These are phyloP conservation scores for Collybia mongolica DNA, from an alignment of 768 basidiomycete genomes.

Conservation along the genomic window DNA sequence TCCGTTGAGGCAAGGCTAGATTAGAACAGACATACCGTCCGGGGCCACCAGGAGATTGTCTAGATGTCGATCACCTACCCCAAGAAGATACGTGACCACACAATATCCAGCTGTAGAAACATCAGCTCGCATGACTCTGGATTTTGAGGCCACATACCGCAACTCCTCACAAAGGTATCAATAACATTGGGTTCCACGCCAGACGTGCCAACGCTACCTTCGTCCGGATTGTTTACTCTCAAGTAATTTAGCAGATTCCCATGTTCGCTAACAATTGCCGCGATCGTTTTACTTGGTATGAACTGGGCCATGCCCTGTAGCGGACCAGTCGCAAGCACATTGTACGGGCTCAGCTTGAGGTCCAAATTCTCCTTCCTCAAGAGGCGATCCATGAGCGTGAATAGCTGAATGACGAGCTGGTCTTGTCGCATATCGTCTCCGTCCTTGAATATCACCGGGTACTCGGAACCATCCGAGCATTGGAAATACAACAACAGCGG, in stretches of 20 bases:
- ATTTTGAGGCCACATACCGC: constrained; percentile 59
- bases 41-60: constrained; percentile 93
- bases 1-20: neutral
- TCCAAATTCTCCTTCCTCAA: constrained; percentile 95
- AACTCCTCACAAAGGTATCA: constrained; percentile 95
- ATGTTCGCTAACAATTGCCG: constrained; percentile 90
- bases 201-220: constrained; percentile 90
- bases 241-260: constrained; percentile 87
- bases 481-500: constrained; percentile 91
- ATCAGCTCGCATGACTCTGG: constrained; percentile 5
- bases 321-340: constrained; percentile 89
- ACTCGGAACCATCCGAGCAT: constrained; percentile 80
- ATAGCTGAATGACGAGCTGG: constrained; percentile 96
- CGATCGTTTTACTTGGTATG: constrained; percentile 93
- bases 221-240: constrained; percentile 84
- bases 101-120: constrained; percentile 86
- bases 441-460: constrained; percentile 97
- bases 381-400: constrained; percentile 95
- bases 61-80: constrained; percentile 95
- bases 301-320: constrained; percentile 96
- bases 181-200: constrained; percentile 94
- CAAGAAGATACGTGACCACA: constrained; percentile 93
- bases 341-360: constrained; percentile 86
- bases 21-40: constrained; percentile 57
- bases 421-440: constrained; percentile 99